Conservation (phyloP, 257 asterid species). For the Petunia axillaris region DNA sequence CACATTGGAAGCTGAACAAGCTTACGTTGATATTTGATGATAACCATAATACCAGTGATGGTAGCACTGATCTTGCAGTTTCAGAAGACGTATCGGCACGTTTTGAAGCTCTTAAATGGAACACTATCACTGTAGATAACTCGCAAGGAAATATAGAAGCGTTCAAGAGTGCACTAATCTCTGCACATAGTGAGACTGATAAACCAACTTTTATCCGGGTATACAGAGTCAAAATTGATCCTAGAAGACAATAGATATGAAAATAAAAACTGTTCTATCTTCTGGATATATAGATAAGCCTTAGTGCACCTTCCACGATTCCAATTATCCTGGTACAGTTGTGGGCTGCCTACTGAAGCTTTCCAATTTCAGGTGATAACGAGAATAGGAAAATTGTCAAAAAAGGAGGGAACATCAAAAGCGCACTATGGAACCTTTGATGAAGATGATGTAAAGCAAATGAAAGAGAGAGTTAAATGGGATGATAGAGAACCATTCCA, state of each 20-base stretch:
- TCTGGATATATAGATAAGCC: not conserved
- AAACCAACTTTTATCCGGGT: constrained; percentile 61
- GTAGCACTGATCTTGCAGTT: constrained; percentile 49
- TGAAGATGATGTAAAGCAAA: constrained; percentile 57
- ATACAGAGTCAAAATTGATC: not conserved
- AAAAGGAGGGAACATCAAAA: constrained; percentile 61
- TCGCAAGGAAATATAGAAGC: constrained; percentile 38
- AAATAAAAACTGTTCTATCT: not conserved
- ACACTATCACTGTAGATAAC: constrained; percentile 44
- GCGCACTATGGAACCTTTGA: constrained; percentile 66
- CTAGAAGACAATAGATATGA: not conserved
- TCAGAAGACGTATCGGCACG: constrained; percentile 49
- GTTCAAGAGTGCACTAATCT: constrained; percentile 45
- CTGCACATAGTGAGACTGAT: constrained; percentile 40
- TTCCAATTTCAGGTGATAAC: constrained; percentile 50
- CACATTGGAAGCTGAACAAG: constrained; percentile 63
- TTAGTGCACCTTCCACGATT: not conserved
- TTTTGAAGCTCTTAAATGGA: constrained; percentile 60
- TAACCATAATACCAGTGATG: constrained; percentile 52
- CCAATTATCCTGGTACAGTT: not conserved
- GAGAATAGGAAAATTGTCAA: constrained; percentile 56
- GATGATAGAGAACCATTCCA: constrained; percentile 46
- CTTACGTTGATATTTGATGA: constrained; percentile 53
- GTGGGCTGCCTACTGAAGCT: not conserved
- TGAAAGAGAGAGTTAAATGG: constrained; percentile 62